Conservation (phyloP, 176 grass and related monocot species). For the Bromus sterilis region DNA sequence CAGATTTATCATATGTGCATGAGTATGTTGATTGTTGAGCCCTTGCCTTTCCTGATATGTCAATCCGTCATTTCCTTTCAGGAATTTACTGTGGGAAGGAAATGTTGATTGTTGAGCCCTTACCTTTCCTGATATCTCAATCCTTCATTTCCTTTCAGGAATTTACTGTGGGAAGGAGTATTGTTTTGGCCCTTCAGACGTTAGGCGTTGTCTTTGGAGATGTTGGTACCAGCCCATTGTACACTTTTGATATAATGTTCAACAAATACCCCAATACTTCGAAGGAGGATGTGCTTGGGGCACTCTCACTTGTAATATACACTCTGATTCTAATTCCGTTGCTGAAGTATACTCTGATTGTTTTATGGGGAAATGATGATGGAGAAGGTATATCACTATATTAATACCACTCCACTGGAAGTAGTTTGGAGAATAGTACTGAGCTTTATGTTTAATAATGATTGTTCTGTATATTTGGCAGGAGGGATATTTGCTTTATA, state of each 20-base stretch:
- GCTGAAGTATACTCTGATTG: slow-evolving; percentile 86
- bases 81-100: slow-evolving; percentile 73
- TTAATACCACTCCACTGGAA: background rate
- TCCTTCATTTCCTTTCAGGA: slow-evolving; percentile 56
- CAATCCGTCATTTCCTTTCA: slow-evolving; percentile 35
- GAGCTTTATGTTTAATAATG: slow-evolving; percentile 11
- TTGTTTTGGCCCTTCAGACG: slow-evolving; percentile 88
- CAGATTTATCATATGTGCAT: background rate
- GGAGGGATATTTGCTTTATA: slow-evolving; percentile 99
- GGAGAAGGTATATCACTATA: slow-evolving; percentile 80
- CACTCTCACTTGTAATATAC: slow-evolving; percentile 96
- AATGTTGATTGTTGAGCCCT: too few species aligned
- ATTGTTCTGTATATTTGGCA: slow-evolving; percentile 44
- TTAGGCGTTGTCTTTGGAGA: slow-evolving; percentile 96
- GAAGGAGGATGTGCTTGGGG: slow-evolving; percentile 95
- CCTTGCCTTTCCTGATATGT: slow-evolving; percentile 5
- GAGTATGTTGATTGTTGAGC: background rate
- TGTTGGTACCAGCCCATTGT: slow-evolving; percentile 93
- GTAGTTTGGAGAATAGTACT: background rate
- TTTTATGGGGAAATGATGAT: slow-evolving; percentile 91
- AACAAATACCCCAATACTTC: slow-evolving; percentile 79
- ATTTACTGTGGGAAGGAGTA: slow-evolving; percentile 60
- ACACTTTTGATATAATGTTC: slow-evolving; percentile 99
- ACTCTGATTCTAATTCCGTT: slow-evolving; percentile 91
- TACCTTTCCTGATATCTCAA: slow-evolving; percentile 12